Evolutionary conservation across 176 grass and related monocot species (phyloP).

Genomic region (Dactylis glomerata): DNA sequence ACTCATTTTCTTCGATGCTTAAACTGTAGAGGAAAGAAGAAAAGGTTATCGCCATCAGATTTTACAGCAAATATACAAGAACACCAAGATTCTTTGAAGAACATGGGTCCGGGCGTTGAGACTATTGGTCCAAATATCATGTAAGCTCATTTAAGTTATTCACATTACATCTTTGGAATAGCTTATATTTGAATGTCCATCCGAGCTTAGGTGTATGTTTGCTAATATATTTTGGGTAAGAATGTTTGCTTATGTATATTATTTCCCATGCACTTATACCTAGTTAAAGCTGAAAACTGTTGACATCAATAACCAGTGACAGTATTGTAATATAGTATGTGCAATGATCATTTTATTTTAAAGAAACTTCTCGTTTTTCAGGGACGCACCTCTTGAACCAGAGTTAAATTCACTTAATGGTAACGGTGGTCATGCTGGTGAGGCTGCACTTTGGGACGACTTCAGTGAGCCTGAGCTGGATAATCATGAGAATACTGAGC

Average conservation of each 20-base stretch:
- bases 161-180: not conserved
- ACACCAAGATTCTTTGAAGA: slow-evolving; percentile 17
- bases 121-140: slow-evolving; percentile 17
- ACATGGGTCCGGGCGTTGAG: not conserved
- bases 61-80: slow-evolving; percentile 18
- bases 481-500: slow-evolving; percentile 10
- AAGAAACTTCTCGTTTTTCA: slow-evolving; percentile 24
- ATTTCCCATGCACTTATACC: not conserved
- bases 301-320: not conserved
- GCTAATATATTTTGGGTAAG: not conserved
- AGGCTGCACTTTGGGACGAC: slow-evolving; percentile 49
- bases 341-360: not conserved
- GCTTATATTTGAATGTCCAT: not conserved
- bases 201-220: not conserved
- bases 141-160: slow-evolving; percentile 37
- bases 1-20: slow-evolving; percentile 19
- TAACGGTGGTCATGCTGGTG: slow-evolving; percentile 32
- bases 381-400: slow-evolving; percentile 23
- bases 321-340: not conserved
- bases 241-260: not conserved
- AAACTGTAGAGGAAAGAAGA: slow-evolving; percentile 40
- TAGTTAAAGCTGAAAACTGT: slow-evolving; percentile 10
- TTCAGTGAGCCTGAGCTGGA: slow-evolving; percentile 39
- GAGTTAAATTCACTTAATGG: slow-evolving; percentile 1
- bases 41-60: slow-evolving; percentile 28